These are phyloP conservation scores for Aspergillus jensenii DNA, from an alignment of 2,329 filamentous ascomycete species.

Conservation along the genomic window DNA sequence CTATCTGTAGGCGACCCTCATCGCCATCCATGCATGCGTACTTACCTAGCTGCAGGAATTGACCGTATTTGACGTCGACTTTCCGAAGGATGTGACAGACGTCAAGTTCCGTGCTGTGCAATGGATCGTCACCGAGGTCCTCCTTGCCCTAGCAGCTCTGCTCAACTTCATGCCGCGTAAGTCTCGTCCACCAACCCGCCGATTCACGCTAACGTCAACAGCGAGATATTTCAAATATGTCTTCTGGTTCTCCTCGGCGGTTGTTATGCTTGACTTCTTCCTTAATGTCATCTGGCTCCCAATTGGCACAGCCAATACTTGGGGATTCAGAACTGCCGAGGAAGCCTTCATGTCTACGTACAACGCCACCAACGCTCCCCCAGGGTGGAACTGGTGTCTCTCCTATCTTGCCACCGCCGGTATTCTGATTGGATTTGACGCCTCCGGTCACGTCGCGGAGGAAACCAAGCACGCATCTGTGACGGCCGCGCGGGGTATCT, in stretches of 20 bases:
- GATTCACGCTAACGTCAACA: slow-evolving; percentile 15
- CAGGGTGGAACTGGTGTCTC: slow-evolving; percentile 64
- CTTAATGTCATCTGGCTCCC: slow-evolving; percentile 63
- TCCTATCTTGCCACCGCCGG: slow-evolving; percentile 62
- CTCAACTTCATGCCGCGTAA: slow-evolving; percentile 54
- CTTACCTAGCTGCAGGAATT: slow-evolving; percentile 46
- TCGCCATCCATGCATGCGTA: not conserved
- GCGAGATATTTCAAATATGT: slow-evolving; percentile 47
- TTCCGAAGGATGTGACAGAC: slow-evolving; percentile 52
- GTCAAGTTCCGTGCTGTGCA: slow-evolving; percentile 62
- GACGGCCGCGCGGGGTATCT: slow-evolving; percentile 59
- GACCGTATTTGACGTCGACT: slow-evolving; percentile 57
- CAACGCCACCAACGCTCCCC: slow-evolving; percentile 56
- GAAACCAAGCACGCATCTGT: slow-evolving; percentile 56
- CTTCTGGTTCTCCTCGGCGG: slow-evolving; percentile 27
- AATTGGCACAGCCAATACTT: slow-evolving; percentile 55
- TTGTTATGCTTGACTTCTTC: slow-evolving; percentile 59
- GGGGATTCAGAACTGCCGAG: slow-evolving; percentile 58
- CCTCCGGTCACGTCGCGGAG: slow-evolving; percentile 61
- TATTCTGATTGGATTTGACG: slow-evolving; percentile 62
- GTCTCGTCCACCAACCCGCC: slow-evolving; percentile 11
- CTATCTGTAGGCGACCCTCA: slow-evolving; percentile 42
- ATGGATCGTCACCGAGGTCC: slow-evolving; percentile 58
- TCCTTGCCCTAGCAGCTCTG: slow-evolving; percentile 52
- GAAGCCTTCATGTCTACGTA: slow-evolving; percentile 63